Base-by-base conservation (phyloP, 176 grass and related monocot species). In the Phoenix roebelenii region DNA sequence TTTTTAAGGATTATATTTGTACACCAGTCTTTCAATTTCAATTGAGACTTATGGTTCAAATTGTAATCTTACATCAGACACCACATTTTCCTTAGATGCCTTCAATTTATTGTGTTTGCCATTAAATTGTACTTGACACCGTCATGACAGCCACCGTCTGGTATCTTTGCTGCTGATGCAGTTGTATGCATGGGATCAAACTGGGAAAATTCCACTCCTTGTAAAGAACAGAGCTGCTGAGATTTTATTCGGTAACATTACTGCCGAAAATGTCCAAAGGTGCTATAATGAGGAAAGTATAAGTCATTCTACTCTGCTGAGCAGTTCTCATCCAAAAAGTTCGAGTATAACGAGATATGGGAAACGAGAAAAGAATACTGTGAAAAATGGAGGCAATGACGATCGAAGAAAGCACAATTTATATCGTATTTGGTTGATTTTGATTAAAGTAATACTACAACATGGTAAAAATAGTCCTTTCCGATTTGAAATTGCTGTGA, bases 161-260 rank as follows among this genome's bases (percentile, higher is more conserved):
- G 1, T 9, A 9, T 35, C 6, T 9, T 54, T 56, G 29, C 19
- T 9, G 16, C 23, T 65, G 49, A 44, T 25, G 32, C 77, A 89
- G 86, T 30, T 81, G 20, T 77, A 78, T 72, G 35, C 78, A 7
- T 70, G 51, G 73, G 86, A 89, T 58, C 77, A 81, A 68, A 78
- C 86, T 66, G 86, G 77, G 56, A 70, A 71, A 68, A 62, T 84
- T 56, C 74, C 81, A 70, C 54, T 89, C 51, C 70, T 78, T 57
- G 81, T 89, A 16, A 81, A 56, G 71, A 89, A 89, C 52, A 89
- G 77, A 64, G 81, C 74, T 61, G 86, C 86, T 0, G 86, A 89
- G 71, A 72, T 72, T 22, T 68, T 89, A 68, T 89, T 89, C 67
- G 77, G 70, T 16, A 84, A 78, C 60, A 68, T 89, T 1, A 61